Evolutionary conservation across 257 asterid species (phyloP).

Genomic region (Oldenlandia corymbosa): DNA sequence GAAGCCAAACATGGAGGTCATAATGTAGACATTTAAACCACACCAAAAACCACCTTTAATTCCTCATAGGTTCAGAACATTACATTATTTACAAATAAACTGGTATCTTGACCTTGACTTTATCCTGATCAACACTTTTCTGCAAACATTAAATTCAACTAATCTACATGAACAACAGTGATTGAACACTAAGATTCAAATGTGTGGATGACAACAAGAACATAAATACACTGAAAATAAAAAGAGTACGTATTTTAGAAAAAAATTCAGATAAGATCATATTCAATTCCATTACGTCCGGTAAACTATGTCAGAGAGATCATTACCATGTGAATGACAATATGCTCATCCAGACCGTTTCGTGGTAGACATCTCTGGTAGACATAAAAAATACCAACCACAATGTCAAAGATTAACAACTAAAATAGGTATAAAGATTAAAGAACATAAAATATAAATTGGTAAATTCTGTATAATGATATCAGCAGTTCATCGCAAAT

Average conservation of each 20-base stretch:
- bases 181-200: neutral
- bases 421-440: neutral
- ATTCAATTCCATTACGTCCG: neutral
- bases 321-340: constrained; percentile 83
- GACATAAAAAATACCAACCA: constrained; percentile 14
- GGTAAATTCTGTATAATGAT: neutral
- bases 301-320: neutral
- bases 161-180: neutral
- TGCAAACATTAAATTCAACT: neutral
- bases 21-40: neutral
- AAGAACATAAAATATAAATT: neutral
- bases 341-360: constrained; percentile 88
- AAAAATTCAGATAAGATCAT: neutral
- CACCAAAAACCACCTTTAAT: neutral
- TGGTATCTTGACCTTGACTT: neutral
- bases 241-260: neutral
- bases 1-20: neutral
- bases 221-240: neutral
- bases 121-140: neutral
- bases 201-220: neutral
- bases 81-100: neutral
- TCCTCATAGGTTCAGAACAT: neutral
- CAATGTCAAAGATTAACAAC: neutral
- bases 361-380: constrained; percentile 89
- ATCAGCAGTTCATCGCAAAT: no score